A percentile compares a stretch with the other conserved stretches of the same genome.
Evolutionary conservation across 2,329 filamentous ascomycete species (phyloP).

Genomic region (Neoscytalidium dimidiatum): DNA sequence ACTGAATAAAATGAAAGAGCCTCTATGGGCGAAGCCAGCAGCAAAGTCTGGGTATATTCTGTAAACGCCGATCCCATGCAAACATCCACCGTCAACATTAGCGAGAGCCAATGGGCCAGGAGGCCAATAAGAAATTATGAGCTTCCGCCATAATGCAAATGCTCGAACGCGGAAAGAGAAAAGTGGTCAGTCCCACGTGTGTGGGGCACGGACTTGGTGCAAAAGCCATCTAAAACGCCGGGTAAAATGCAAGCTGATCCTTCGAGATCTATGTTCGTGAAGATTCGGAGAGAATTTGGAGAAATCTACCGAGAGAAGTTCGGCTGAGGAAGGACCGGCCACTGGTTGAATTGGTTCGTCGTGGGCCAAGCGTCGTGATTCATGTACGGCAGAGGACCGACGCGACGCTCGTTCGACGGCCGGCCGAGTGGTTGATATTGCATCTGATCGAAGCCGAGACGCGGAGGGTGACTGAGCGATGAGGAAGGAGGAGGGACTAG

Average conservation of each 20-base stretch:
- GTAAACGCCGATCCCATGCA: slow-evolving; percentile 15
- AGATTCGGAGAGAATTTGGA: neutral
- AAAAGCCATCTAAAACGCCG: slow-evolving; percentile 16
- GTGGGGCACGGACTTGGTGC: neutral
- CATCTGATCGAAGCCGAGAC: slow-evolving; percentile 51
- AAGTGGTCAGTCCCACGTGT: neutral
- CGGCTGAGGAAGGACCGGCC: slow-evolving; percentile 39
- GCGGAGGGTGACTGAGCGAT: slow-evolving; percentile 64
- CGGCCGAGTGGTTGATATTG: slow-evolving; percentile 53
- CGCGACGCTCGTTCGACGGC: slow-evolving; percentile 47
- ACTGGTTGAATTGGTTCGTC: slow-evolving; percentile 40
- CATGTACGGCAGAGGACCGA: slow-evolving; percentile 48
- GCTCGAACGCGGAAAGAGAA: slow-evolving; percentile 8
- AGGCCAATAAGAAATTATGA: neutral
- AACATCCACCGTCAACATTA: slow-evolving; percentile 9
- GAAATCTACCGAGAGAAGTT: slow-evolving; percentile 27
- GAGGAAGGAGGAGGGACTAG: slow-evolving; percentile 81
- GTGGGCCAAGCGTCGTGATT: slow-evolving; percentile 41
- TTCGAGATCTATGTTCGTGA: neutral
- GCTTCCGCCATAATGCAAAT: slow-evolving; percentile 8
- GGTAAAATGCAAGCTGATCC: slow-evolving; percentile 7
- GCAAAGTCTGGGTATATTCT: slow-evolving; percentile 17
- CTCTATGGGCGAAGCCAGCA: slow-evolving; percentile 8
- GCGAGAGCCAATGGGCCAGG: neutral
- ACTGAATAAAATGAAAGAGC: neutral